These are phyloP conservation scores for Huntiella savannae DNA, from an alignment of 2,329 filamentous ascomycete species.

Conservation along the genomic window DNA sequence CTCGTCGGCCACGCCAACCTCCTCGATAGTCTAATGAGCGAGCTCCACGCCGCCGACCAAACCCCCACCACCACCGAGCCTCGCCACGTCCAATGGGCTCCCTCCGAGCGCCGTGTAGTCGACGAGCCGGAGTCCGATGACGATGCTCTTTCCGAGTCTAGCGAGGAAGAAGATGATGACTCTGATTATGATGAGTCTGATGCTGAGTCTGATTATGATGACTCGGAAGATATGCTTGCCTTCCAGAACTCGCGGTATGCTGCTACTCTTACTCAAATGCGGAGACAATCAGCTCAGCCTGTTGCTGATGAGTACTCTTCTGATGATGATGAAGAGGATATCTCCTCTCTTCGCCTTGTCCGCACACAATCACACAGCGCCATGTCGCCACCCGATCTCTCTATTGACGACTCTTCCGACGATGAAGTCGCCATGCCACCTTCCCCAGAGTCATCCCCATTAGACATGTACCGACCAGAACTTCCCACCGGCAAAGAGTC, in stretches of 20 bases:
- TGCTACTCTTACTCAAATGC: neutral
- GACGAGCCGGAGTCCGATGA: conserved; percentile 5
- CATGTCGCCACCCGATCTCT: conserved; percentile 48
- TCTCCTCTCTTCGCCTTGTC: conserved; percentile 45
- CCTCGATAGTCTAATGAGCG: conserved; percentile 84
- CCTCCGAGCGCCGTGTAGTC: conserved; percentile 29
- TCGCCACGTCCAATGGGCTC: conserved; percentile 74
- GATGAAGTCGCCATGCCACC: conserved; percentile 56
- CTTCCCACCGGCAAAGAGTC: neutral
- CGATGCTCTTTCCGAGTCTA: neutral
- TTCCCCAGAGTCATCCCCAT: conserved; percentile 38
- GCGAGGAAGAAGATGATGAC: conserved; percentile 14
- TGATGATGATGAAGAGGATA: conserved; percentile 44
- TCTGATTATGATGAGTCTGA: conserved; percentile 17
- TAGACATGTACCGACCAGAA: conserved; percentile 6
- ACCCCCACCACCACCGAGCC: conserved; percentile 98
- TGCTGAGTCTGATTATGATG: conserved; percentile 27
- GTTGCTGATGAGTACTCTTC: conserved; percentile 25
- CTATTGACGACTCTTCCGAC: conserved; percentile 49
- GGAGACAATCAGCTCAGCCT: neutral
- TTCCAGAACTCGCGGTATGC: conserved; percentile 15
- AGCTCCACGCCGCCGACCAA: conserved; percentile 77
- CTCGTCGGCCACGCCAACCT: conserved; percentile 97
- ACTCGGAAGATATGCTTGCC: conserved; percentile 30
- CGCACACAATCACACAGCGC: conserved; percentile 42